phyloP scores from a whole-genome alignment of 768 basidiomycete genomes.

The Lactarius indigo region DNA sequence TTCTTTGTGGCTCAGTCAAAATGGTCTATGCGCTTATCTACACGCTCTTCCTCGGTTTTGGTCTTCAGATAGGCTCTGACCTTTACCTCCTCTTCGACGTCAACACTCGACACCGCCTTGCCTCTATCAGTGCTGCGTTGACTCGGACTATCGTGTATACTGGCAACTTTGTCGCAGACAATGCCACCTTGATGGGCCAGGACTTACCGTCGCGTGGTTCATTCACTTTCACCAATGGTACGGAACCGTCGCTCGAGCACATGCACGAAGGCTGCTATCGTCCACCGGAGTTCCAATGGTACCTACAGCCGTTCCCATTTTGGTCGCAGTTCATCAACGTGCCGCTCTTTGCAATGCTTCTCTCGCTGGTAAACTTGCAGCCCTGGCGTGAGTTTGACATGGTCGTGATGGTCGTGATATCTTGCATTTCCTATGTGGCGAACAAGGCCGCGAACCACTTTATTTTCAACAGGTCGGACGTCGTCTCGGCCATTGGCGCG shows the following conservation, averaged over 20 bases:
- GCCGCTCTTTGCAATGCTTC: slow-evolving; percentile 65
- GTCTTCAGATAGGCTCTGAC: slow-evolving; percentile 80
- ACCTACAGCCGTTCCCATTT: slow-evolving; percentile 73
- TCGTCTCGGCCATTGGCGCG: slow-evolving; percentile 82
- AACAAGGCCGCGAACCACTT: slow-evolving; percentile 83
- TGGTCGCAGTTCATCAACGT: slow-evolving; percentile 78
- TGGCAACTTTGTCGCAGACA: slow-evolving; percentile 68
- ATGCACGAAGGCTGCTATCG: slow-evolving; percentile 71
- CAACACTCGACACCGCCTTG: slow-evolving; percentile 48
- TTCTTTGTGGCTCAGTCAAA: slow-evolving; percentile 78
- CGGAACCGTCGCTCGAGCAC: slow-evolving; percentile 43
- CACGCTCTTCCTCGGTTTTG: slow-evolving; percentile 80
- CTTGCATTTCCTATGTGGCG: slow-evolving; percentile 72
- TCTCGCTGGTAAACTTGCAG: slow-evolving; percentile 75
- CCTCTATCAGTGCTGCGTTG: slow-evolving; percentile 50
- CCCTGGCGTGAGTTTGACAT: slow-evolving; percentile 69
- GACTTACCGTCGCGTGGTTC: slow-evolving; percentile 52
- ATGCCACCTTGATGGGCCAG: slow-evolving; percentile 37
- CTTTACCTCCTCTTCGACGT: slow-evolving; percentile 71
- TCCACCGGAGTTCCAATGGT: slow-evolving; percentile 64
- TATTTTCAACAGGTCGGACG: slow-evolving; percentile 79
- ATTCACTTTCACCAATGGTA: slow-evolving; percentile 61
- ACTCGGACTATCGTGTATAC: slow-evolving; percentile 49
- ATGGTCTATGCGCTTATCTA: slow-evolving; percentile 90
- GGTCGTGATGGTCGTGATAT: slow-evolving; percentile 80